Percentiles rank a stretch among this genome's conserved stretches.
Evolutionary conservation across 495 filamentous ascomycete genomes (phyloP).

Genomic region (Penicillium waksmanii): DNA sequence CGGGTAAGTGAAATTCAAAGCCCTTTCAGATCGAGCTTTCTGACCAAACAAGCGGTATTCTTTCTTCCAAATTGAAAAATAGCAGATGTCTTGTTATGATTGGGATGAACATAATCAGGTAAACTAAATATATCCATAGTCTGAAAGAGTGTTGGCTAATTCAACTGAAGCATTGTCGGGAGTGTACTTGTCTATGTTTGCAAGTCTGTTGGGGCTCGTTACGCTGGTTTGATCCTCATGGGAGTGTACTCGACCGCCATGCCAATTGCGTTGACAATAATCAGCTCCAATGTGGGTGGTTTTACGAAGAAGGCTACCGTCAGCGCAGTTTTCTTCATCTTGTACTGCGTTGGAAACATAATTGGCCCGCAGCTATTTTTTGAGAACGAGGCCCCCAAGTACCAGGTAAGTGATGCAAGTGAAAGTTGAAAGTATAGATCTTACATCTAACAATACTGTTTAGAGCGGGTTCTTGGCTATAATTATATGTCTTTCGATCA

Average conservation of each 20-base stretch:
- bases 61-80: constrained; percentile 24
- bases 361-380: constrained; percentile 36
- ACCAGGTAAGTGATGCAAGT: constrained; percentile 18
- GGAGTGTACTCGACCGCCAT: constrained; percentile 27
- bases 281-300: constrained; percentile 38
- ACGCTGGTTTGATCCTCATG: constrained; percentile 31
- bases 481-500: constrained; percentile 24
- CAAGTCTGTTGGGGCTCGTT: constrained; percentile 43
- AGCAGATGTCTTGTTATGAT: constrained; percentile 24
- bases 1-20: constrained; percentile 14
- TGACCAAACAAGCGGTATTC: constrained; percentile 4
- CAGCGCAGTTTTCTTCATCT: constrained; percentile 33
- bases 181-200: constrained; percentile 33
- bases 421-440: background rate
- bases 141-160: background rate
- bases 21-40: background rate
- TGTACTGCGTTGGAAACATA: constrained; percentile 51
- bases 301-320: constrained; percentile 36
- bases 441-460: background rate
- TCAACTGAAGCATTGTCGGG: constrained; percentile 17
- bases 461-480: constrained; percentile 29
- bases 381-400: constrained; percentile 28
- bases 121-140: background rate
- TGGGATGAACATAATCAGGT: constrained; percentile 13
- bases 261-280: constrained; percentile 33